A percentile compares a stretch with the other conserved stretches of the same genome.
These are phyloP conservation scores for Hemisphaericaspora xylanilytica DNA, from an alignment of 1,139 yeast species.

Conservation along the genomic window DNA sequence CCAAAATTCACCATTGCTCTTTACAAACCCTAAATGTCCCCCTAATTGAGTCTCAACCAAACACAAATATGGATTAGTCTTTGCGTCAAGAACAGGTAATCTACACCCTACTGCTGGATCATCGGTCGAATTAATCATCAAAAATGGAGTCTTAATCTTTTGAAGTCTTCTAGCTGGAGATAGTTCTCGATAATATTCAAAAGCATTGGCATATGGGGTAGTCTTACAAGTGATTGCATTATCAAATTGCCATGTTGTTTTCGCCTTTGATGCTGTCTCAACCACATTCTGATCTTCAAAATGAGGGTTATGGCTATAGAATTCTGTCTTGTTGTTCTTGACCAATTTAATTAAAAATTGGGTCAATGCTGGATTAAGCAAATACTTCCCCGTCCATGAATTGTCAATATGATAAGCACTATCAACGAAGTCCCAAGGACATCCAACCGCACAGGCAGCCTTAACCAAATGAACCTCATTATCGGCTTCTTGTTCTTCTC, in stretches of 20 bases:
- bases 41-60: slow-evolving; percentile 50
- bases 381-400: slow-evolving; percentile 57
- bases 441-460: slow-evolving; percentile 68
- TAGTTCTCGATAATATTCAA: slow-evolving; percentile 70
- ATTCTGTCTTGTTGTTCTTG: slow-evolving; percentile 56
- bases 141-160: slow-evolving; percentile 61
- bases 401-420: slow-evolving; percentile 50
- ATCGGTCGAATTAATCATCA: slow-evolving; percentile 69
- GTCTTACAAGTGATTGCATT: slow-evolving; percentile 66
- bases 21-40: slow-evolving; percentile 61
- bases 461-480: slow-evolving; percentile 44
- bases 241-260: slow-evolving; percentile 63
- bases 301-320: slow-evolving; percentile 37
- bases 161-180: slow-evolving; percentile 60
- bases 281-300: slow-evolving; percentile 33
- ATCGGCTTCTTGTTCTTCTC: slow-evolving; percentile 48
- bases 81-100: slow-evolving; percentile 29
- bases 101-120: slow-evolving; percentile 75
- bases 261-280: slow-evolving; percentile 29
- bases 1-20: slow-evolving; percentile 68
- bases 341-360: slow-evolving; percentile 61
- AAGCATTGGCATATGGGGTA: slow-evolving; percentile 68
- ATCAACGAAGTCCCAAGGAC: slow-evolving; percentile 81
- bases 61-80: slow-evolving; percentile 32
- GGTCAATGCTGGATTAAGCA: slow-evolving; percentile 69